Conservation (phyloP, 2,329 filamentous ascomycete genomes). For the Malbranchea cinnamomea region DNA sequence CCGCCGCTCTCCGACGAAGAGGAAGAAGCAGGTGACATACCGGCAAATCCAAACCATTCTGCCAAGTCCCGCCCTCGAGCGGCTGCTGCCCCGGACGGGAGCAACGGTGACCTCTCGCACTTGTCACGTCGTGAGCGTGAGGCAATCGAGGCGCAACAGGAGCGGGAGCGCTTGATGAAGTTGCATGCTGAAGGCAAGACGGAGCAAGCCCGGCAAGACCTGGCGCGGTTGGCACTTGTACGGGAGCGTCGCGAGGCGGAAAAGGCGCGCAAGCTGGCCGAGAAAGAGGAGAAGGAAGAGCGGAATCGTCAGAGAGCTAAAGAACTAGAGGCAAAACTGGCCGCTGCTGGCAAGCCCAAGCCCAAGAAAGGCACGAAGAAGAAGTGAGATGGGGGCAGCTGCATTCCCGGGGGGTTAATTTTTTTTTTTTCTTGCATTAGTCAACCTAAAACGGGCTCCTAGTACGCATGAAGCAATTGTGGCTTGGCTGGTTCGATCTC, state of each 20-base stretch:
- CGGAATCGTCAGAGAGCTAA: slow-evolving; percentile 23
- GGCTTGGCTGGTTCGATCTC: too few relatives aligned
- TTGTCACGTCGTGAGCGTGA: slow-evolving; percentile 56
- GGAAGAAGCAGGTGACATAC: slow-evolving; percentile 31
- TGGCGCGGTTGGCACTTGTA: slow-evolving; percentile 69
- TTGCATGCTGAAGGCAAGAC: slow-evolving; percentile 91
- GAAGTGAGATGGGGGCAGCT: too few relatives aligned
- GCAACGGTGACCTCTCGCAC: slow-evolving; percentile 38
- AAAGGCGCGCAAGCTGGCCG: slow-evolving; percentile 64
- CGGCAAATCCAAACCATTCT: slow-evolving; percentile 80
- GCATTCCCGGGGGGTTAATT: too few relatives aligned
- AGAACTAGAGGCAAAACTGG: slow-evolving; percentile 27
- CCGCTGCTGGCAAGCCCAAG: slow-evolving; percentile 20
- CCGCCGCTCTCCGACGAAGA: slow-evolving; percentile 53
- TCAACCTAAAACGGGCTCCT: too few relatives aligned
- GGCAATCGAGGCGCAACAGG: slow-evolving; percentile 71
- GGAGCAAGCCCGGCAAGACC: slow-evolving; percentile 79
- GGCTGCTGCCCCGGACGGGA: slow-evolving; percentile 43
- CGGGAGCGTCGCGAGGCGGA: slow-evolving; percentile 76
- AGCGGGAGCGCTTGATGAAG: slow-evolving; percentile 81
- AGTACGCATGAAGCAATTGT: too few relatives aligned
- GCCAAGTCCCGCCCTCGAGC: slow-evolving; percentile 55
- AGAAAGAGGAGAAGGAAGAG: slow-evolving; percentile 40
- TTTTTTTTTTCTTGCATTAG: background rate
- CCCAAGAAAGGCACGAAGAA: slow-evolving; percentile 19